Conservation (phyloP, 192 early-diverging fungal species). For the Coemansia sp. region DNA sequence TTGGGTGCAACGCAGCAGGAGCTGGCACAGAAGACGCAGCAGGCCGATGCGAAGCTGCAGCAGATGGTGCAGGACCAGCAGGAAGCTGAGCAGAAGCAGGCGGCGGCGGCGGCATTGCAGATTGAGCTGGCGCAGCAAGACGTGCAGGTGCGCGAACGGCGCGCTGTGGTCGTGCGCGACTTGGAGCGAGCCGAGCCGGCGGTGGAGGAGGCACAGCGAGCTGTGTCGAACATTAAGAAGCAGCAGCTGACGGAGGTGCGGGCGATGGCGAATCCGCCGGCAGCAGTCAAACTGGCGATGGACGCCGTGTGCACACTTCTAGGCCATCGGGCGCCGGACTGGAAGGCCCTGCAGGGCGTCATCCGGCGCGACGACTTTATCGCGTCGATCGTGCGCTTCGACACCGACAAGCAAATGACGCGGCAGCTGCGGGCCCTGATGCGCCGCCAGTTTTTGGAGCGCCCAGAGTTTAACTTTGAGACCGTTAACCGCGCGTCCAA, state of each 20-base stretch:
- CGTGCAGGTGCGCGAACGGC: slow-evolving; percentile 72
- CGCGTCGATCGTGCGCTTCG: slow-evolving; percentile 91
- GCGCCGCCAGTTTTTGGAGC: slow-evolving; percentile 70
- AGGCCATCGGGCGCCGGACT: slow-evolving; percentile 78
- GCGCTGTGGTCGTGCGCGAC: slow-evolving; percentile 78
- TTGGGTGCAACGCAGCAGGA: slow-evolving; percentile 84
- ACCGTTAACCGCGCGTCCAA: slow-evolving; percentile 94
- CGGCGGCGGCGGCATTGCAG: slow-evolving; percentile 76
- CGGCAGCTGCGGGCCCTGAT: slow-evolving; percentile 76
- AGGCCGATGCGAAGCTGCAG: slow-evolving; percentile 94
- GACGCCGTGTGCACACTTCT: slow-evolving; percentile 95
- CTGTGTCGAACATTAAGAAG: slow-evolving; percentile 94
- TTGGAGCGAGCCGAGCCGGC: slow-evolving; percentile 96
- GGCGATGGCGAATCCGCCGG: slow-evolving; percentile 95
- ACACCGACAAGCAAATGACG: slow-evolving; percentile 84
- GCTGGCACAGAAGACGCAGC: slow-evolving; percentile 79
- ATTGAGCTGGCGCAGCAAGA: slow-evolving; percentile 72
- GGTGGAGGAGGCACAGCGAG: slow-evolving; percentile 89
- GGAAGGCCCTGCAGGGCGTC: slow-evolving; percentile 89
- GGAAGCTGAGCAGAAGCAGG: slow-evolving; percentile 87
- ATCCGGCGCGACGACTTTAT: slow-evolving; percentile 98
- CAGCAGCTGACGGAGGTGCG: slow-evolving; percentile 96
- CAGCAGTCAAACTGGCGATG: slow-evolving; percentile 94
- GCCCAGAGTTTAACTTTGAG: slow-evolving; percentile 92
- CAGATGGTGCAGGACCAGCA: slow-evolving; percentile 95